phyloP scores from a whole-genome alignment of 1,139 yeast species.

The Lipomyces yarrowii region DNA sequence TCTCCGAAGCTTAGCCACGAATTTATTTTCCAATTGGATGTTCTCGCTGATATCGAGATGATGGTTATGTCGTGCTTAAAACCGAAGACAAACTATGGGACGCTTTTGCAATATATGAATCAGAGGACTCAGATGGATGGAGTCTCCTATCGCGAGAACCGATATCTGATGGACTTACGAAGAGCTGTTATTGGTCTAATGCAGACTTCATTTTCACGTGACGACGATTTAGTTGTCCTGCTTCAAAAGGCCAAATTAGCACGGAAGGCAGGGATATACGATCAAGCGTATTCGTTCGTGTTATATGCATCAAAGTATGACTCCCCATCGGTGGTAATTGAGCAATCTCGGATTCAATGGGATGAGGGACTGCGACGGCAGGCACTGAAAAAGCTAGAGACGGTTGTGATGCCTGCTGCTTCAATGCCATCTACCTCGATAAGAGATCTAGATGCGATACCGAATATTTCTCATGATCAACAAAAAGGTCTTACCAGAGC shows the following conservation, averaged over 20 bases:
- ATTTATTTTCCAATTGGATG: conserved; percentile 66
- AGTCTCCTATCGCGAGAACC: conserved; percentile 43
- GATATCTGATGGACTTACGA: conserved; percentile 43
- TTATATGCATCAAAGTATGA: conserved; percentile 63
- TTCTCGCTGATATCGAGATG: conserved; percentile 62
- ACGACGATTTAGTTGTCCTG: conserved; percentile 45
- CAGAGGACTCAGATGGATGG: conserved; percentile 42
- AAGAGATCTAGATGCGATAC: conserved; percentile 31
- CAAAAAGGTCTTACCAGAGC: conserved; percentile 11
- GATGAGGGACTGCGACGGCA: conserved; percentile 85
- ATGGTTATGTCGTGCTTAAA: conserved; percentile 36
- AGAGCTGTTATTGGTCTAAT: conserved; percentile 30
- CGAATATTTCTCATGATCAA: conserved; percentile 41
- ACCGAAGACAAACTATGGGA: conserved; percentile 35
- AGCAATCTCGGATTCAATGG: conserved; percentile 87
- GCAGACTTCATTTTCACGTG: conserved; percentile 10
- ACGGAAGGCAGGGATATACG: conserved; percentile 67
- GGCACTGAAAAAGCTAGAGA: conserved; percentile 71
- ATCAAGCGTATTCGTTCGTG: conserved; percentile 71
- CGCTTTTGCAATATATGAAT: conserved; percentile 39
- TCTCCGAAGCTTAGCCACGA: conserved; percentile 62
- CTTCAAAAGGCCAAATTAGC: conserved; percentile 67
- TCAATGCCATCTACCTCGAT: not conserved
- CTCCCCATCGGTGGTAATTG: conserved; percentile 62
- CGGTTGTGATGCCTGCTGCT: conserved; percentile 40